A percentile compares a stretch with the other conserved stretches of the same genome.
phyloP scores from a whole-genome alignment of 306 rosid species.

The Prunus salicina region DNA sequence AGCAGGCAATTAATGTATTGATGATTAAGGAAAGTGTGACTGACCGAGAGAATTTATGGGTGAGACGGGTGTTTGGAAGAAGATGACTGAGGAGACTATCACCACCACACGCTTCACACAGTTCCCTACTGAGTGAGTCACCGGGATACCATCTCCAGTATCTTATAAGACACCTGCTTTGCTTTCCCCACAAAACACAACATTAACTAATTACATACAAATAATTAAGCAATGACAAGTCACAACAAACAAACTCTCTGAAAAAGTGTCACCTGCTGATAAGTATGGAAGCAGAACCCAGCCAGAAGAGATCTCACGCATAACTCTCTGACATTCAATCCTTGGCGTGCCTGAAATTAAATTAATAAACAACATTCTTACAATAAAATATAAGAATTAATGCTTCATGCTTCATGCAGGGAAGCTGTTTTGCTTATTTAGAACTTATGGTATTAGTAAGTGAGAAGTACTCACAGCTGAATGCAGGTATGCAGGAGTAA shows the following conservation, averaged over 20 bases:
- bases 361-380: background rate
- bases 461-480: slow-evolving; percentile 42
- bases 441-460: background rate
- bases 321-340: slow-evolving; percentile 58
- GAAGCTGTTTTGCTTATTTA: background rate
- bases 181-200: too few species aligned
- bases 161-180: slow-evolving; percentile 63
- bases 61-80: slow-evolving; percentile 59
- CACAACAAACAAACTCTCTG: too few species aligned
- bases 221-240: too few species aligned
- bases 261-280: slow-evolving; percentile 54
- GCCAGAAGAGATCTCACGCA: slow-evolving; percentile 54
- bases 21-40: background rate
- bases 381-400: too few species aligned
- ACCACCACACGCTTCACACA: slow-evolving; percentile 71
- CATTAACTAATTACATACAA: too few species aligned
- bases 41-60: slow-evolving; percentile 54
- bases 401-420: too few species aligned
- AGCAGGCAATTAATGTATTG: too few species aligned
- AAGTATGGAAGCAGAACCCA: slow-evolving; percentile 69
- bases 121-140: slow-evolving; percentile 72
- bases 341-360: slow-evolving; percentile 49
- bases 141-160: slow-evolving; percentile 66
- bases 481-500: slow-evolving; percentile 61
- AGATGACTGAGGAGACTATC: slow-evolving; percentile 59